phyloP scores from a whole-genome alignment of 805 yeast genomes.

The Grigorovia yakushimaensis region DNA sequence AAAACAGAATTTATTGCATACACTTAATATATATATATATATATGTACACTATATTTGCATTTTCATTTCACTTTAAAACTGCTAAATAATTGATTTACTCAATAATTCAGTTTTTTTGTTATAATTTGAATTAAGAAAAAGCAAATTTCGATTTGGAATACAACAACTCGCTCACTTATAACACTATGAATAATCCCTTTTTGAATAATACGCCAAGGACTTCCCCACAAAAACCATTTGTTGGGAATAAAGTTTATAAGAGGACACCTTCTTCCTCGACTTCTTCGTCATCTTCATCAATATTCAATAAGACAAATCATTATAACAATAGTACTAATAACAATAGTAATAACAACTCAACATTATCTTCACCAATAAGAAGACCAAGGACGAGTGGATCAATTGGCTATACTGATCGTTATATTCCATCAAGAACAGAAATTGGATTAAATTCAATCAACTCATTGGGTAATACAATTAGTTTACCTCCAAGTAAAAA shows the following conservation, averaged over 20 bases:
- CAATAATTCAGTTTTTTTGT: no score
- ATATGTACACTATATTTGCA: no score
- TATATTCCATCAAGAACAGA: slow-evolving; percentile 85
- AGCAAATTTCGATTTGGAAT: neutral
- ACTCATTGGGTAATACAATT: slow-evolving; percentile 29
- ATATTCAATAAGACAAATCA: neutral
- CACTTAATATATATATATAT: no score
- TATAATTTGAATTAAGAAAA: no score
- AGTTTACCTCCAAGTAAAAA: slow-evolving; percentile 19
- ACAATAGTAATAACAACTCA: slow-evolving; percentile 9
- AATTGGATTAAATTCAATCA: slow-evolving; percentile 79
- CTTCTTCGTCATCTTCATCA: neutral
- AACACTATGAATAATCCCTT: slow-evolving; percentile 19
- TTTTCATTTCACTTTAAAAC: no score
- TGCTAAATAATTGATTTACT: no score
- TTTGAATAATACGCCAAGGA: slow-evolving; percentile 25
- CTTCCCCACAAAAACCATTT: slow-evolving; percentile 25
- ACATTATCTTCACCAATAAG: slow-evolving; percentile 24
- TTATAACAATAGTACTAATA: neutral
- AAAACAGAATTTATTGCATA: no score
- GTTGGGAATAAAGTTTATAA: slow-evolving; percentile 8
- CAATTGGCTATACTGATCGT: slow-evolving; percentile 60
- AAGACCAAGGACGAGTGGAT: slow-evolving; percentile 25
- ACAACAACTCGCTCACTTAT: neutral
- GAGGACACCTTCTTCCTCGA: neutral